Percentiles rank a stretch among this genome's conserved stretches.
These are phyloP conservation scores for Trametopsis cervina DNA, from an alignment of 768 basidiomycete species.

Conservation along the genomic window DNA sequence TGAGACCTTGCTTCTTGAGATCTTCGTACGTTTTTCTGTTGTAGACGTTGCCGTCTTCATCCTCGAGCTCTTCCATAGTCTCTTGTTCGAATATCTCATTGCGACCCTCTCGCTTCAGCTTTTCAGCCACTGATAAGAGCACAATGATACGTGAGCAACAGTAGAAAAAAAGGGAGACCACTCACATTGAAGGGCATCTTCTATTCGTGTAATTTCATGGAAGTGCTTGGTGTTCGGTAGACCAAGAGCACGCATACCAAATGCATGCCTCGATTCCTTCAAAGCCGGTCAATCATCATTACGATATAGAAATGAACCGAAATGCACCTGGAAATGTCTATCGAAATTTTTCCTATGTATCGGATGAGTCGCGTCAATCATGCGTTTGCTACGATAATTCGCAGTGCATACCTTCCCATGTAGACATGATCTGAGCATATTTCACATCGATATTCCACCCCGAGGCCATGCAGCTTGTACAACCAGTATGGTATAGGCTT, in stretches of 20 bases:
- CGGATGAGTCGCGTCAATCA: no score
- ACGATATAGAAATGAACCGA: background rate
- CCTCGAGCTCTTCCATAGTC: slow-evolving; percentile 96
- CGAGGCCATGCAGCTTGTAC: slow-evolving; percentile 95
- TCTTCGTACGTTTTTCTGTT: slow-evolving; percentile 98
- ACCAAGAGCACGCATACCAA: slow-evolving; percentile 96
- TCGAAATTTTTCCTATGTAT: slow-evolving; percentile 89
- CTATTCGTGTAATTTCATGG: slow-evolving; percentile 96
- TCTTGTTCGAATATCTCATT: slow-evolving; percentile 91
- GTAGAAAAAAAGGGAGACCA: slow-evolving; percentile 16
- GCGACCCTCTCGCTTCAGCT: slow-evolving; percentile 93
- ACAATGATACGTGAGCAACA: background rate
- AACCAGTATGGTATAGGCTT: slow-evolving; percentile 99
- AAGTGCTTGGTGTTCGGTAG: slow-evolving; percentile 99
- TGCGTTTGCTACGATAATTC: no score
- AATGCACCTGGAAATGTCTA: slow-evolving; percentile 81
- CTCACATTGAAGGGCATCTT: slow-evolving; percentile 91
- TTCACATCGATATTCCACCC: slow-evolving; percentile 97
- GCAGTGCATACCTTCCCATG: slow-evolving; percentile 72
- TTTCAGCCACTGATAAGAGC: slow-evolving; percentile 74
- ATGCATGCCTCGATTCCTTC: slow-evolving; percentile 92
- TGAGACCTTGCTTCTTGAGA: slow-evolving; percentile 91
- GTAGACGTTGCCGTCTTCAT: slow-evolving; percentile 98
- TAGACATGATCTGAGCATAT: slow-evolving; percentile 96
- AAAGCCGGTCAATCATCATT: slow-evolving; percentile 2